phyloP scores from a whole-genome alignment of 192 early-diverging fungal genomes.

The Allomyces arbusculus region DNA sequence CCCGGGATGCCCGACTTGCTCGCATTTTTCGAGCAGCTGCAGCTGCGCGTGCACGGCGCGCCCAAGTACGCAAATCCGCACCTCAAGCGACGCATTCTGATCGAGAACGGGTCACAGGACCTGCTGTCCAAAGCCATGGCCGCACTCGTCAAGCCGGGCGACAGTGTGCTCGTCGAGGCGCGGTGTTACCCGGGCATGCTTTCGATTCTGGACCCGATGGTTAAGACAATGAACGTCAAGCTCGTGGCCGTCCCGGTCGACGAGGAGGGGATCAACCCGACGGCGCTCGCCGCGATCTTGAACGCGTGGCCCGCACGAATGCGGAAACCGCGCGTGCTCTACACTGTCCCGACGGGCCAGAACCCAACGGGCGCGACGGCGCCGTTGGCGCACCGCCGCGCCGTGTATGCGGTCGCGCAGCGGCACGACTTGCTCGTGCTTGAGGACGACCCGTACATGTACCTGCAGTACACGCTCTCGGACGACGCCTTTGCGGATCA shows the following conservation, averaged over 20 bases:
- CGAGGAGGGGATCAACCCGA: conserved; percentile 38
- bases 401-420: conserved; percentile 54
- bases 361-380: conserved; percentile 81
- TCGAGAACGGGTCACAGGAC: neutral
- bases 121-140: conserved; percentile 18
- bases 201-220: conserved; percentile 7
- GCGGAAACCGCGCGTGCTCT: conserved; percentile 29
- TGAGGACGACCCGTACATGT: conserved; percentile 94
- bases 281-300: conserved; percentile 24
- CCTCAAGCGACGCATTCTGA: neutral
- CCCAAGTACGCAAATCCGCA: neutral
- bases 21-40: neutral
- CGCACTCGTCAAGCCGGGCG: conserved; percentile 33
- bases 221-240: conserved; percentile 23
- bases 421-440: conserved; percentile 63
- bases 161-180: conserved; percentile 37
- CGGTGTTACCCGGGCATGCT: conserved; percentile 32
- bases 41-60: neutral
- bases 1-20: neutral
- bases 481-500: neutral
- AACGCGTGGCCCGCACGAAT: conserved; percentile 17
- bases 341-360: conserved; percentile 65
- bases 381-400: conserved; percentile 47
- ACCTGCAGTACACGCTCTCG: conserved; percentile 42
- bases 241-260: conserved; percentile 34